A percentile compares a stretch with the other conserved stretches of the same genome.
Conservation (phyloP, 768 basidiomycete genomes). For the Auriscalpium orientale region DNA sequence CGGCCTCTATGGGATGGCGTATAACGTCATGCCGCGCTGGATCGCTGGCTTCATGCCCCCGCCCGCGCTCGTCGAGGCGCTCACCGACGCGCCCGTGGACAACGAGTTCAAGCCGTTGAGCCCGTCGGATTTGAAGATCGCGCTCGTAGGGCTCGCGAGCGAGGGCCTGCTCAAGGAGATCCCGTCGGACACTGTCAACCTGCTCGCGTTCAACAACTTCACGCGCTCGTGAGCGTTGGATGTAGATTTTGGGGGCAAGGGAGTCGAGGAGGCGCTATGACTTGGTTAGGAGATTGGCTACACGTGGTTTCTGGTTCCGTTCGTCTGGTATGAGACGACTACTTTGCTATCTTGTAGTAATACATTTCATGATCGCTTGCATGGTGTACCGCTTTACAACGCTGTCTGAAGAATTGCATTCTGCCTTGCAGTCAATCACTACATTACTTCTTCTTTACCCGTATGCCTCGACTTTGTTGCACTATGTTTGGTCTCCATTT, state of each 20-base stretch:
- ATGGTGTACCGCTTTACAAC: not conserved
- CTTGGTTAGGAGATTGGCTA: not conserved
- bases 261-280: too few relatives aligned
- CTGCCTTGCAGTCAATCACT: too few relatives aligned
- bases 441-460: too few relatives aligned
- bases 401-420: too few relatives aligned
- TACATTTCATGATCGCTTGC: not conserved
- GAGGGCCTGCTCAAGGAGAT: slow-evolving; percentile 37
- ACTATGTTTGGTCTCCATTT: too few relatives aligned
- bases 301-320: not conserved
- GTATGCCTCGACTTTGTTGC: too few relatives aligned
- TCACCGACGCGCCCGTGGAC: slow-evolving; percentile 31
- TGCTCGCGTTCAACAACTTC: slow-evolving; percentile 45
- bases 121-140: slow-evolving; percentile 71
- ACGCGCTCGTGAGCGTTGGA: not conserved
- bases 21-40: slow-evolving; percentile 49
- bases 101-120: slow-evolving; percentile 37
- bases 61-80: slow-evolving; percentile 33
- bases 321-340: not conserved
- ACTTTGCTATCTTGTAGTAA: not conserved
- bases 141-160: slow-evolving; percentile 56
- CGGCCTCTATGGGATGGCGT: slow-evolving; percentile 44
- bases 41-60: slow-evolving; percentile 46
- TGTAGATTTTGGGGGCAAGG: not conserved
- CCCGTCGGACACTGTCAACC: slow-evolving; percentile 52